Percentiles rank a stretch among this genome's conserved stretches.
Conservation (phyloP, 1,139 yeast genomes). For the Pichia sp. region DNA sequence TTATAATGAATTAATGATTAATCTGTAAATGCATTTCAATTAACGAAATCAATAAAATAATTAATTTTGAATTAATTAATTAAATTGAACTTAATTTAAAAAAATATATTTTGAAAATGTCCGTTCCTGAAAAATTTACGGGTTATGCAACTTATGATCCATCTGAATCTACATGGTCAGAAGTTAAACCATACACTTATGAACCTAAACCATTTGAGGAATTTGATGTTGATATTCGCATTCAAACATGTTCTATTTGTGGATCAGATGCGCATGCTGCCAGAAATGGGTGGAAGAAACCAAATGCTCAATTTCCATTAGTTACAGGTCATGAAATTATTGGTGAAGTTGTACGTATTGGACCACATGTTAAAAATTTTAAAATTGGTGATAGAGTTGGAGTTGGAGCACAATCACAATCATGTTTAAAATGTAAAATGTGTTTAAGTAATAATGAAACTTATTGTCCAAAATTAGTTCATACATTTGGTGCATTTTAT, state of each 20-base stretch:
- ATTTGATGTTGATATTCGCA: conserved; percentile 45
- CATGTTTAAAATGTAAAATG: conserved; percentile 44
- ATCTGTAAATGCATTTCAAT: too few species aligned
- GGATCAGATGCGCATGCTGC: conserved; percentile 47
- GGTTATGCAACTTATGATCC: conserved; percentile 34
- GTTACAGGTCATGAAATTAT: conserved; percentile 46
- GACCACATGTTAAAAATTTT: conserved; percentile 40
- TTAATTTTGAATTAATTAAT: too few species aligned
- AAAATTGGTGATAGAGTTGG: conserved; percentile 59
- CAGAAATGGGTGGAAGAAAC: conserved; percentile 37
- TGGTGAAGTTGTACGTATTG: conserved; percentile 39
- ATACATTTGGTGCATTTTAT: conserved; percentile 43
- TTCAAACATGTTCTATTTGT: conserved; percentile 53
- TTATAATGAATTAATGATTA: too few species aligned
- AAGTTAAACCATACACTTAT: conserved; percentile 31
- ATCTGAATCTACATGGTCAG: conserved; percentile 32
- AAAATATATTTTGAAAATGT: not conserved
- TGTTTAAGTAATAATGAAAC: conserved; percentile 45
- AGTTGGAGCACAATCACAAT: conserved; percentile 47
- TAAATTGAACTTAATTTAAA: not conserved
- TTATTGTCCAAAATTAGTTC: conserved; percentile 39
- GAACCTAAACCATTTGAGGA: conserved; percentile 46
- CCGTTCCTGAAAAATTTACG: conserved; percentile 32
- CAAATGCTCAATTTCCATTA: conserved; percentile 21
- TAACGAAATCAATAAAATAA: too few species aligned